Base-by-base conservation (phyloP, 352 stramenopile genomes). In the Paralagenidium karlingii region DNA sequence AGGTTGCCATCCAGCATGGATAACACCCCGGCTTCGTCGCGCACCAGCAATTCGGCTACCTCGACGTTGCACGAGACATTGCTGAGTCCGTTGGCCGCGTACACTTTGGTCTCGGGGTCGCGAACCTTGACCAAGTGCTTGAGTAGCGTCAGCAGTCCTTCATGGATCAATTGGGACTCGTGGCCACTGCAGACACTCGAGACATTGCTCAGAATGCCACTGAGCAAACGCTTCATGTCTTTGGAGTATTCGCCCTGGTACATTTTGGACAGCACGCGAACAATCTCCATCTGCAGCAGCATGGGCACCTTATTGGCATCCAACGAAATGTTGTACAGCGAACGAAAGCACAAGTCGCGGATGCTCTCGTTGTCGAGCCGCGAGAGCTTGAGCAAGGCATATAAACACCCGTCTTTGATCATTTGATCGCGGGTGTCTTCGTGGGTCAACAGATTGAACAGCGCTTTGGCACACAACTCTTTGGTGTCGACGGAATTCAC, bases 381-480 rank as follows among this genome's bases (percentile, higher is more conserved):
- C 37, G 75, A 68, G 10, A 94, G 62, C 49, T 94, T 87, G 42
- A 91, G 53, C n/a, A 94, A 59, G 8, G 77, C 77, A 34, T 88
- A 94, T 0, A 94, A 52, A 26, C 83, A 69, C 15, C 80, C 80
- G 33, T 79, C 70, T n/a, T 58, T 48, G 34, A 91, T 56, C 49
- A 87, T 75, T 30, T 78, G 56, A 21, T 83, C 63, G 10, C 74
- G 69, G 33, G 65, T 67, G 25, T 84, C 76, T 24, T 89, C 68
- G 40, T 91, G 77, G 1, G 69, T 68, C 12, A 94, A 52, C 18
- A 94, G 39, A 40, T 92, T 94, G 45, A 94, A 94, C 24, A 94
- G 58, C 12, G 70, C 67, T 40, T 82, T 79, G 27, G 76, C 66
- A 30, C 78, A 92, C 12, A 89, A 82, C 30, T 73, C 67, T 40